Conservation (phyloP, 768 basidiomycete species). For the Boletus speciosus region DNA sequence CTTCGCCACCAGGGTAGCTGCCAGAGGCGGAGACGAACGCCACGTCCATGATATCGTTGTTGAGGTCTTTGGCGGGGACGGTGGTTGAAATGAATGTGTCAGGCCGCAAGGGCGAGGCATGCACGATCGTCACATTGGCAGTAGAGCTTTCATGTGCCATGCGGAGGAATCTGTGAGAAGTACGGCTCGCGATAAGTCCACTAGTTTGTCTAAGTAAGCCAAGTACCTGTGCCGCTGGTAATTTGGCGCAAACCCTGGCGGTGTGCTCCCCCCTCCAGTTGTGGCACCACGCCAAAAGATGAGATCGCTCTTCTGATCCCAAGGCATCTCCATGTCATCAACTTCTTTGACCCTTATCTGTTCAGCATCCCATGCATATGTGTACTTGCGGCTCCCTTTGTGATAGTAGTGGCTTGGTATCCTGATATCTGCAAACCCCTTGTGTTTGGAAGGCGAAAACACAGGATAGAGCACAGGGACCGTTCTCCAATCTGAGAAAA, state of each 20-base stretch:
- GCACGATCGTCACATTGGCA: conserved; percentile 59
- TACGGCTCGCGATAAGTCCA: not conserved
- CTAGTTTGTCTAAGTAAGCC: conserved; percentile 2
- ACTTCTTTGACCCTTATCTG: conserved; percentile 69
- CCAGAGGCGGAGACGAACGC: conserved; percentile 81
- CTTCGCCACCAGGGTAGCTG: conserved; percentile 72
- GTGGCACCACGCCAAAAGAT: conserved; percentile 97
- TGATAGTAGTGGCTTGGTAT: conserved; percentile 98
- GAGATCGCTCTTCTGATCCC: conserved; percentile 83
- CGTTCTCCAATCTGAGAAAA: conserved; percentile 95
- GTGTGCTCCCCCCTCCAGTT: conserved; percentile 89
- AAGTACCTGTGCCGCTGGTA: conserved; percentile 84
- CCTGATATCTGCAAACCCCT: conserved; percentile 84
- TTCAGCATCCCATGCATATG: conserved; percentile 86
- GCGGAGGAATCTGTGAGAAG: conserved; percentile 55
- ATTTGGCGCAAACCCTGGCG: conserved; percentile 73
- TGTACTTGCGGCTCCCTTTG: conserved; percentile 73
- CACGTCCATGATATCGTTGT: conserved; percentile 80
- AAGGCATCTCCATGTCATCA: conserved; percentile 84
- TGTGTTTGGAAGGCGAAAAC: conserved; percentile 86
- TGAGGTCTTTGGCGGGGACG: conserved; percentile 59
- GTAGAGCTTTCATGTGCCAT: conserved; percentile 58
- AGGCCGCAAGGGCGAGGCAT: conserved; percentile 61
- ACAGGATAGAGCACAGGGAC: conserved; percentile 89
- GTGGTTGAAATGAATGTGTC: conserved; percentile 56